A percentile compares a stretch with the other conserved stretches of the same genome.
phyloP scores from a whole-genome alignment of 805 yeast genomes.

The Candida hispaniensis region DNA sequence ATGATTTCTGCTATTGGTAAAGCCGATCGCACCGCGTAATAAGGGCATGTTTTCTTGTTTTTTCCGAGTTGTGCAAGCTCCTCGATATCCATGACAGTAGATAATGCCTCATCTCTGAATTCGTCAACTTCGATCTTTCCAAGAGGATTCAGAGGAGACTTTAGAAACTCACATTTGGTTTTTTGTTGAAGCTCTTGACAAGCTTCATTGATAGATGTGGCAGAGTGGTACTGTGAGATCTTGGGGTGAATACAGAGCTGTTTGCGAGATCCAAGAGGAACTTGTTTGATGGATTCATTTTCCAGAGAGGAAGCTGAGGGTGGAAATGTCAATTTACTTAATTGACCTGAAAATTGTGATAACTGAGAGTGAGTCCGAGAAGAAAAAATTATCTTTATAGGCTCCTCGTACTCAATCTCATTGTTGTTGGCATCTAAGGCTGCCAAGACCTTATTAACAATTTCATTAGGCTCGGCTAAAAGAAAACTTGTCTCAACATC shows the following conservation, averaged over 20 bases:
- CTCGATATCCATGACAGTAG: slow-evolving; percentile 65
- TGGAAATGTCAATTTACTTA: slow-evolving; percentile 3
- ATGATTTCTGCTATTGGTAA: slow-evolving; percentile 56
- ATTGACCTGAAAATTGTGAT: slow-evolving; percentile 65
- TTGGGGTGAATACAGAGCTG: slow-evolving; percentile 70
- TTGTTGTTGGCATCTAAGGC: slow-evolving; percentile 15
- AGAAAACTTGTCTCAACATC: slow-evolving; percentile 33
- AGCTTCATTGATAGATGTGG: slow-evolving; percentile 60
- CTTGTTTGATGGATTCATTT: slow-evolving; percentile 49
- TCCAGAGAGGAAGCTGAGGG: slow-evolving; percentile 28
- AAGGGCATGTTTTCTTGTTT: slow-evolving; percentile 58
- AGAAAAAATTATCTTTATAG: slow-evolving; percentile 51
- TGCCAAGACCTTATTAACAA: neutral
- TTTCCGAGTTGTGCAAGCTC: slow-evolving; percentile 57
- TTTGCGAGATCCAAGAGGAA: slow-evolving; percentile 73
- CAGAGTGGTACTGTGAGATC: slow-evolving; percentile 40
- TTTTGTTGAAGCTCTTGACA: slow-evolving; percentile 59
- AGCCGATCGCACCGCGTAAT: slow-evolving; percentile 58
- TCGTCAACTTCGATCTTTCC: slow-evolving; percentile 30
- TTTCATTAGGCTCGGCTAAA: slow-evolving; percentile 6
- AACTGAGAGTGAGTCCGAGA: slow-evolving; percentile 90
- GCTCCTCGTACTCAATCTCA: slow-evolving; percentile 18
- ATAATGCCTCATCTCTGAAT: slow-evolving; percentile 46
- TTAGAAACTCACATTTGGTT: slow-evolving; percentile 35
- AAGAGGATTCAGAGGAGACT: slow-evolving; percentile 28